These are phyloP conservation scores for Geranium rotundifolium DNA, from an alignment of 345 rosid genomes.

Conservation along the genomic window DNA sequence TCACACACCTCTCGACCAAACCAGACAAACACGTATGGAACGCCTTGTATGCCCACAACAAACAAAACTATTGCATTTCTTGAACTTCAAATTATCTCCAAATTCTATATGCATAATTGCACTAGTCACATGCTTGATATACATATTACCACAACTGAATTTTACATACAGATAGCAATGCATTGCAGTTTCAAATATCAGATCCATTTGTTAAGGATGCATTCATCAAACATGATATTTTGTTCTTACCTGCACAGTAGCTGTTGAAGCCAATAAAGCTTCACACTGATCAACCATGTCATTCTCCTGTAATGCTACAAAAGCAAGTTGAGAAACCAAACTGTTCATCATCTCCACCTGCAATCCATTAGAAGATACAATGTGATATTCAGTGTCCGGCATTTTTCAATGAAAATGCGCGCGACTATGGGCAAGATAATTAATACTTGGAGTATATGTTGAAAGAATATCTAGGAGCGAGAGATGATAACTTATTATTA, in stretches of 20 bases:
- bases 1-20: neutral
- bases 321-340: constrained; percentile 58
- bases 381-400: constrained; percentile 4
- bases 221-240: neutral
- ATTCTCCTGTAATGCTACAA: constrained; percentile 39
- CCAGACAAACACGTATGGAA: neutral
- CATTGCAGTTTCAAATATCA: neutral
- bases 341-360: constrained; percentile 51
- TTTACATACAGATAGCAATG: too few relatives aligned
- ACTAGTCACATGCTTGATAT: neutral
- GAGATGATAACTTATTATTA: neutral
- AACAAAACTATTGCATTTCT: too few relatives aligned
- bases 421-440: neutral
- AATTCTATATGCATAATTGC: neutral
- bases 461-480: neutral
- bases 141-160: too few relatives aligned
- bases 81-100: neutral
- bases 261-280: constrained; percentile 51
- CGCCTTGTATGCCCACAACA: neutral
- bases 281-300: constrained; percentile 55
- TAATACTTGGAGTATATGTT: too few relatives aligned
- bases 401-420: constrained; percentile 6
- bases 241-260: constrained; percentile 56
- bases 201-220: neutral
- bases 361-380: neutral